Conservation (phyloP, 169 alveolate species). For the Plasmodium fragile region DNA sequence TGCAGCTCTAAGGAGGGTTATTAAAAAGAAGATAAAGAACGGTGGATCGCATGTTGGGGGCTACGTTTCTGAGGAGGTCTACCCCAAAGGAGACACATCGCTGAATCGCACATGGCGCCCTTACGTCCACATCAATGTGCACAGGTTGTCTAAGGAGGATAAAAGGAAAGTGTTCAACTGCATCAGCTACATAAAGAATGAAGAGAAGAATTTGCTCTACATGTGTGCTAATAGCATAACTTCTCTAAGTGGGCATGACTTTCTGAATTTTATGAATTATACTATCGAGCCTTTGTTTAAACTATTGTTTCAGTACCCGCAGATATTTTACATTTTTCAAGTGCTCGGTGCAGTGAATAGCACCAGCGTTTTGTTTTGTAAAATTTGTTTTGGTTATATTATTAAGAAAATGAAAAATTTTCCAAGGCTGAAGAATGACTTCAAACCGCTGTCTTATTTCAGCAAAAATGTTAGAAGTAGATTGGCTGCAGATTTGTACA, state of each 20-base stretch:
- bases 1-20: neutral
- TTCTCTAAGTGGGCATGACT: slow-evolving; percentile 35
- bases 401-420: slow-evolving; percentile 23
- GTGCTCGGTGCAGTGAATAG: slow-evolving; percentile 40
- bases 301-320: slow-evolving; percentile 73
- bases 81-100: neutral
- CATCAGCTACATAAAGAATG: slow-evolving; percentile 14
- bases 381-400: slow-evolving; percentile 49
- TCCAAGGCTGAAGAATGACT: slow-evolving; percentile 22
- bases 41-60: neutral
- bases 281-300: slow-evolving; percentile 47
- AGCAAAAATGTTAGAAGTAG: slow-evolving; percentile 19
- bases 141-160: slow-evolving; percentile 13
- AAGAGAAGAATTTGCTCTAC: slow-evolving; percentile 47
- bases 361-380: slow-evolving; percentile 50
- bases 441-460: slow-evolving; percentile 44
- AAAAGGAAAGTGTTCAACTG: slow-evolving; percentile 14
- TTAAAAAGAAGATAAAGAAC: neutral
- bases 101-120: neutral
- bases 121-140: neutral
- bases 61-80: neutral
- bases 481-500: neutral
- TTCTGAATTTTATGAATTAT: slow-evolving; percentile 47
- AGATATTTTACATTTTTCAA: slow-evolving; percentile 53
- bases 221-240: slow-evolving; percentile 54